Evolutionary conservation across 768 basidiomycete species (phyloP).

Genomic region (Suillus alpinus): DNA sequence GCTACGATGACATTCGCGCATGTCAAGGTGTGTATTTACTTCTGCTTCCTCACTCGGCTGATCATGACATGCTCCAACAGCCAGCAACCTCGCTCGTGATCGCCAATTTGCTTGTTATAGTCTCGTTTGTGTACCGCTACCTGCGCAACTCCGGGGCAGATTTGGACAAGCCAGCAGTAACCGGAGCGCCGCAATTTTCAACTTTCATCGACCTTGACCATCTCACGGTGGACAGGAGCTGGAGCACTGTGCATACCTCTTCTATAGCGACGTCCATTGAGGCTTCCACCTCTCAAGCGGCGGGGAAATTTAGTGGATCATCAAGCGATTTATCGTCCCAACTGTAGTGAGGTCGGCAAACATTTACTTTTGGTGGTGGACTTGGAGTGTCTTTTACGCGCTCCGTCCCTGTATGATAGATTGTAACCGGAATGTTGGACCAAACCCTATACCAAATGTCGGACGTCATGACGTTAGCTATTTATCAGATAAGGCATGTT

Average conservation of each 20-base stretch:
- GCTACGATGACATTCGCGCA: slow-evolving; percentile 19
- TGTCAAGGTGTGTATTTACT: slow-evolving; percentile 16
- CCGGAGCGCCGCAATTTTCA: neutral
- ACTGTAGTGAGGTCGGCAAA: neutral
- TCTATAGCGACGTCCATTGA: neutral
- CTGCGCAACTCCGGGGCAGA: neutral
- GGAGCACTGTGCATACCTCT: neutral
- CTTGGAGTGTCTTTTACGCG: neutral
- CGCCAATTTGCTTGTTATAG: neutral
- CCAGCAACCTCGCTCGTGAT: neutral
- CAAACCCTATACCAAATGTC: neutral
- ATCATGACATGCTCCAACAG: neutral
- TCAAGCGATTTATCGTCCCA: neutral
- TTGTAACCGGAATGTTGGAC: neutral
- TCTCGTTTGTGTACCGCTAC: neutral
- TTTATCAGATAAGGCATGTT: neutral
- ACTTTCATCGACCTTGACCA: neutral
- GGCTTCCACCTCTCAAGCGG: neutral
- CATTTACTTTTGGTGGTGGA: neutral
- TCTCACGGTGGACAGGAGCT: neutral
- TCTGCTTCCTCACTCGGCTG: neutral
- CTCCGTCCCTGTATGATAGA: neutral
- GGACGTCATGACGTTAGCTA: too few species aligned
- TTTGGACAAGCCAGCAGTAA: neutral
- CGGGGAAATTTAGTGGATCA: neutral